Evolutionary conservation across 192 early-diverging fungal species (phyloP).

Genomic region (Entomortierella parvispora): DNA sequence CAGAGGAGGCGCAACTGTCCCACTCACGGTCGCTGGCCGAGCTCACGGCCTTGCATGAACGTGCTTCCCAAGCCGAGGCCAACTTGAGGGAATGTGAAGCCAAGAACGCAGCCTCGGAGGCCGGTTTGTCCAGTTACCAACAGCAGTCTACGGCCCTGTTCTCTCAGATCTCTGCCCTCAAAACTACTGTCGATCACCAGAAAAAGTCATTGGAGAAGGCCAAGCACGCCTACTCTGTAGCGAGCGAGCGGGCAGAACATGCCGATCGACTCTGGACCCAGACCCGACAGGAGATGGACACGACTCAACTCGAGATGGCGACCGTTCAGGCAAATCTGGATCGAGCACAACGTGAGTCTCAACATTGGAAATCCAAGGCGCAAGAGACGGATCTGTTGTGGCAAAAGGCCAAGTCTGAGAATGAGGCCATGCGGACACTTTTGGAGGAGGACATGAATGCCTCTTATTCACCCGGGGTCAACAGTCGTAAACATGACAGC

Average conservation of each 20-base stretch:
- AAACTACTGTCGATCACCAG: slow-evolving; percentile 56
- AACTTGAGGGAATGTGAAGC: slow-evolving; percentile 52
- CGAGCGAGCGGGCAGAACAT: slow-evolving; percentile 52
- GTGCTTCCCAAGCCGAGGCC: slow-evolving; percentile 56
- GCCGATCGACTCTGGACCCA: slow-evolving; percentile 56
- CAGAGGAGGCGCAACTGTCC: slow-evolving; percentile 58
- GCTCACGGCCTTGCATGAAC: slow-evolving; percentile 55
- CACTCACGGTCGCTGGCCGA: slow-evolving; percentile 59
- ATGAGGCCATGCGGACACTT: slow-evolving; percentile 50
- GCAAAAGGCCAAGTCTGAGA: slow-evolving; percentile 55
- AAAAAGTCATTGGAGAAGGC: slow-evolving; percentile 57
- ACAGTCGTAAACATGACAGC: slow-evolving; percentile 39
- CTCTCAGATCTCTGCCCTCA: slow-evolving; percentile 37
- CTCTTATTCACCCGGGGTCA: slow-evolving; percentile 31
- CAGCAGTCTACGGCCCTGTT: slow-evolving; percentile 33
- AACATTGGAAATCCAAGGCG: slow-evolving; percentile 53
- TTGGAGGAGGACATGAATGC: slow-evolving; percentile 58
- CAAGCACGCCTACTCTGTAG: slow-evolving; percentile 43
- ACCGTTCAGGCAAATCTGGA: slow-evolving; percentile 55
- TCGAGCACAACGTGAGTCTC: slow-evolving; percentile 52
- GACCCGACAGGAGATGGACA: slow-evolving; percentile 54
- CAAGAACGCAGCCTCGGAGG: slow-evolving; percentile 43
- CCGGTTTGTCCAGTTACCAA: slow-evolving; percentile 47
- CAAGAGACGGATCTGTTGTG: slow-evolving; percentile 56
- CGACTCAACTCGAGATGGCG: slow-evolving; percentile 50